Evolutionary conservation across 805 yeast genomes (phyloP).

Genomic region (Hanseniaspora occidentalis): DNA sequence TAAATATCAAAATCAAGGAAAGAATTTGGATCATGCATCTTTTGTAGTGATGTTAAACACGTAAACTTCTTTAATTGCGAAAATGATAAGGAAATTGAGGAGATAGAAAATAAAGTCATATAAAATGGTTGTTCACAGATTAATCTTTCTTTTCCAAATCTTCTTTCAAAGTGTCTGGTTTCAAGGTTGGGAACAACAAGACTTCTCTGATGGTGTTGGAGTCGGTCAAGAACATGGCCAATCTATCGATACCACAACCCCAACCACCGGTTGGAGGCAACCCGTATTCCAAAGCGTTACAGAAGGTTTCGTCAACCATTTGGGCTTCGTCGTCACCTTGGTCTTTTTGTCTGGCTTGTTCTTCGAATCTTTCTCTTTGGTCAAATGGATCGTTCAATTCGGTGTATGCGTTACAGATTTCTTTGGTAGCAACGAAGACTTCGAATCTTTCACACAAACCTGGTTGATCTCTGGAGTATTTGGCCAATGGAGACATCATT

Average conservation of each 20-base stretch:
- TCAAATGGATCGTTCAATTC: slow-evolving; percentile 98
- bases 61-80: no score
- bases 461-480: slow-evolving; percentile 81
- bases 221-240: slow-evolving; percentile 95
- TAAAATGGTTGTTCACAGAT: background rate
- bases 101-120: background rate
- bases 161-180: slow-evolving; percentile 57
- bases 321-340: slow-evolving; percentile 99
- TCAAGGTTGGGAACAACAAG: slow-evolving; percentile 94
- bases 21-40: no score
- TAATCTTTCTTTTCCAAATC: slow-evolving; percentile 20
- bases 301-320: slow-evolving; percentile 89
- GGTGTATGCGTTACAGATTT: slow-evolving; percentile 95
- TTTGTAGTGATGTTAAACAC: no score
- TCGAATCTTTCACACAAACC: slow-evolving; percentile 98
- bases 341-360: slow-evolving; percentile 96
- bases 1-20: no score
- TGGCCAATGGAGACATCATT: slow-evolving; percentile 99
- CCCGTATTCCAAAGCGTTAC: slow-evolving; percentile 96
- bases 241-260: slow-evolving; percentile 98
- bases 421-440: slow-evolving; percentile 97
- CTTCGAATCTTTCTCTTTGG: slow-evolving; percentile 95
- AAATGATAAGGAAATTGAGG: no score
- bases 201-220: slow-evolving; percentile 97
- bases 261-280: slow-evolving; percentile 99